A percentile compares a stretch with the other conserved stretches of the same genome.
phyloP scores from a whole-genome alignment of 2,329 filamentous ascomycete species.

The Remersonia thermophila region DNA sequence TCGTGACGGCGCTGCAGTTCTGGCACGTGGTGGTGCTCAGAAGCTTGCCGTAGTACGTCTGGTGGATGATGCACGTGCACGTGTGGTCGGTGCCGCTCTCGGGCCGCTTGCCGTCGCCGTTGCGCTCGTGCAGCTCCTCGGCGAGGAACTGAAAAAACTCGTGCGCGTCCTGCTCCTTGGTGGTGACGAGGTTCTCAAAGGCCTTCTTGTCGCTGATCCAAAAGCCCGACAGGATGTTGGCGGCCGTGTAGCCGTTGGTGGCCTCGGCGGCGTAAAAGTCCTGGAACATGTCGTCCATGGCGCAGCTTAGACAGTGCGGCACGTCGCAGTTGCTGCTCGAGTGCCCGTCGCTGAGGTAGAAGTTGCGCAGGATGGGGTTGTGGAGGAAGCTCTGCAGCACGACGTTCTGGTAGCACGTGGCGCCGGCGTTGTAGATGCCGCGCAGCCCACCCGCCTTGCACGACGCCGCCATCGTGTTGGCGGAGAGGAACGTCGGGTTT shows the following conservation, averaged over 20 bases:
- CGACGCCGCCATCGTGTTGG: constrained; percentile 66
- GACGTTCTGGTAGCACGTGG: constrained; percentile 96
- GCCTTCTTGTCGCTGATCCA: constrained; percentile 73
- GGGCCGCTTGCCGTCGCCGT: constrained; percentile 55
- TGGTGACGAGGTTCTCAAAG: constrained; percentile 68
- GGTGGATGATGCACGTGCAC: constrained; percentile 86
- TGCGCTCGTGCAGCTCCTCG: constrained; percentile 78
- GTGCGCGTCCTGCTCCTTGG: constrained; percentile 92
- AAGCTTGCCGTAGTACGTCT: constrained; percentile 86
- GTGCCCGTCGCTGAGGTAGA: constrained; percentile 85
- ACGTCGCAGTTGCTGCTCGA: constrained; percentile 59
- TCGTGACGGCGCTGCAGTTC: constrained; percentile 70
- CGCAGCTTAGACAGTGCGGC: constrained; percentile 53
- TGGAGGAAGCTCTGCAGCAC: constrained; percentile 88
- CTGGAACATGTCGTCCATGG: constrained; percentile 63
- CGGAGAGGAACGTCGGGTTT: constrained; percentile 62
- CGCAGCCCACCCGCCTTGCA: constrained; percentile 81
- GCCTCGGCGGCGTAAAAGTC: constrained; percentile 62
- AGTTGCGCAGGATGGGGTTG: constrained; percentile 83
- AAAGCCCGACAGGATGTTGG: constrained; percentile 77
- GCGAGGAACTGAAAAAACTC: constrained; percentile 95
- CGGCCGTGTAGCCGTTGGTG: constrained; percentile 80
- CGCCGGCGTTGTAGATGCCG: constrained; percentile 94
- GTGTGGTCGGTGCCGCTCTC: constrained; percentile 47
- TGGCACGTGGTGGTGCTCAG: constrained; percentile 85